Evolutionary conservation across 169 alveolate species (phyloP), one percentile per base, ranked within the genome.

Genomic region (Cryptosporidium andersoni): DNA sequence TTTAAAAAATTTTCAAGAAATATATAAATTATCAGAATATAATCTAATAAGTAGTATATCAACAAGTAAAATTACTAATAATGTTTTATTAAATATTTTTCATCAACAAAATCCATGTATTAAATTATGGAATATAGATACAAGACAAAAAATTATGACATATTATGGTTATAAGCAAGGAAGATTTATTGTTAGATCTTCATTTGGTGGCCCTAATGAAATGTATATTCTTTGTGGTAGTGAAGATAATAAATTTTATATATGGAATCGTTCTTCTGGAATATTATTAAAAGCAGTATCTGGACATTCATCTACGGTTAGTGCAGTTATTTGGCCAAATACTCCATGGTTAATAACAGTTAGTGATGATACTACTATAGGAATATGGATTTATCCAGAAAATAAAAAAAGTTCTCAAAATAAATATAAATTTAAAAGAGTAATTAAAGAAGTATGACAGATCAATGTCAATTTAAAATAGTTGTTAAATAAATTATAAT

Each of bases 141-240:
- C 88, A 34, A 67, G 94, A 11, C 63, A 92, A 16, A 74, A 90
- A 45, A 80, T 92, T 7, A 94, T 92, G 90, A 89, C 93, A 2
- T 94, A 94, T 82, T 89, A 93, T 47, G 96, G 96, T 40, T 96
- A 94, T 81, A 74, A 91, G 34, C 95, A 92, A 82, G 95, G 93
- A 8, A 81, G 97, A 48, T 92, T 85, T 80, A 91, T 90, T 25
- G 90, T 94, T n/a, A 88, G 92, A 58, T 88, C 95, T 5, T 88
- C 94, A 9, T 88, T 94, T 45, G 97, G 97, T 43, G 97, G 97
- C 14, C 91, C 90, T 39, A 66, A 74, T 45, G 95, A 94, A 81
- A 82, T 89, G 48, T 92, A 88, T 62, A 95, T 94, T 36, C 88
- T 92, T 60, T 82, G 94, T 64, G 97, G 97, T 39, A 92, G 95